Conservation (phyloP, 768 basidiomycete species). For the Panaeolus papilionaceus region DNA sequence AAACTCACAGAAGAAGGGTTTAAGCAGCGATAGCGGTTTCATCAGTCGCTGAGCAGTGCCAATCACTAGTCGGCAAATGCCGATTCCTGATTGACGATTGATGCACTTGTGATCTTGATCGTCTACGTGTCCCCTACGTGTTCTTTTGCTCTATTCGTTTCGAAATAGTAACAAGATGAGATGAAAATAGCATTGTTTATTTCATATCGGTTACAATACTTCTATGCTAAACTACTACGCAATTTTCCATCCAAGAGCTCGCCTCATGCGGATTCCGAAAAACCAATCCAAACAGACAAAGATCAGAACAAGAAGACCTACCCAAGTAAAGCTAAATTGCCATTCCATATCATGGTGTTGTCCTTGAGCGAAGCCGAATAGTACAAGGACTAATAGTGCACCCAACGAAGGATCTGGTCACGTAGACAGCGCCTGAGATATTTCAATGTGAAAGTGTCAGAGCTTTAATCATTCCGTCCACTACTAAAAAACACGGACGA, state of each 20-base stretch:
- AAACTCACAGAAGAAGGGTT: too few species aligned
- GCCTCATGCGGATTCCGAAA: slow-evolving; percentile 9
- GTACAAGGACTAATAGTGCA: slow-evolving; percentile 18
- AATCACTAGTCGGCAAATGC: not conserved
- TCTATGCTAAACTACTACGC: not conserved
- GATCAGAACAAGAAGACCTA: slow-evolving; percentile 16
- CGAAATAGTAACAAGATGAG: too few species aligned
- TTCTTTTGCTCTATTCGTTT: too few species aligned
- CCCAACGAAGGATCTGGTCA: slow-evolving; percentile 28
- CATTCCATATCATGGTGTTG: slow-evolving; percentile 21
- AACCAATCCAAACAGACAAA: slow-evolving; percentile 19
- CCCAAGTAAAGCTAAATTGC: slow-evolving; percentile 24
- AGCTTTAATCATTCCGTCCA: not conserved
- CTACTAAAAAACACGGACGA: slow-evolving; percentile 11
- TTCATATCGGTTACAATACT: not conserved
- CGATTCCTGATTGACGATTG: not conserved
- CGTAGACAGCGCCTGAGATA: slow-evolving; percentile 22
- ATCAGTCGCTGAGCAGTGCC: not conserved
- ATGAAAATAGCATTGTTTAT: too few species aligned
- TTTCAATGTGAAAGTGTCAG: not conserved
- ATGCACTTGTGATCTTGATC: not conserved
- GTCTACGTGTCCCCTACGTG: too few species aligned
- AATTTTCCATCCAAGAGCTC: not conserved
- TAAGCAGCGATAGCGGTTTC: too few species aligned
- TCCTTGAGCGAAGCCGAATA: slow-evolving; percentile 22